Evolutionary conservation across 805 yeast species (phyloP).

Genomic region (Cyberlindnera xishuangbannaensis): DNA sequence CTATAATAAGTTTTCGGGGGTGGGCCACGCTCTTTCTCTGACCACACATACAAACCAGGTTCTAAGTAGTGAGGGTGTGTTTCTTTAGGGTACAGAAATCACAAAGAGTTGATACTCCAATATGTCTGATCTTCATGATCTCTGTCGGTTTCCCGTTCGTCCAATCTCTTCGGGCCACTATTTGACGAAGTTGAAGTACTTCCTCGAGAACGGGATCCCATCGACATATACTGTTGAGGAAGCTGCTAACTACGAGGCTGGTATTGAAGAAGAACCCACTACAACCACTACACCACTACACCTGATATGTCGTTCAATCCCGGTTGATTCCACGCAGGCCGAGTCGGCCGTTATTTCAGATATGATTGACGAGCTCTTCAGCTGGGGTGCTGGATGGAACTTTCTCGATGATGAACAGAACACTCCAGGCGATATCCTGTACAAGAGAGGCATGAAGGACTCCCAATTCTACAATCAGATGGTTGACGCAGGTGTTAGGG

Average conservation of each 20-base stretch:
- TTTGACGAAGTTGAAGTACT: conserved; percentile 38
- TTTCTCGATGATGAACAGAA: conserved; percentile 62
- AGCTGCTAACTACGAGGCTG: conserved; percentile 51
- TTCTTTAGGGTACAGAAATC: too few relatives aligned
- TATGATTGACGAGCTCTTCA: conserved; percentile 63
- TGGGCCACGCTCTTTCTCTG: too few relatives aligned
- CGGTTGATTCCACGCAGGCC: conserved; percentile 31
- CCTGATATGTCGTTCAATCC: conserved; percentile 50
- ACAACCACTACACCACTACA: conserved; percentile 80
- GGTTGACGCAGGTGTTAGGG: conserved; percentile 85
- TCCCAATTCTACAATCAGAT: conserved; percentile 40
- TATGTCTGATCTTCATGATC: conserved; percentile 72
- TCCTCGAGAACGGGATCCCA: conserved; percentile 63
- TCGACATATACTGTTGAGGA: conserved; percentile 81
- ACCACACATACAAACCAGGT: too few relatives aligned
- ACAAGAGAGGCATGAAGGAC: conserved; percentile 40
- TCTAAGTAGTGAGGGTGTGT: too few relatives aligned
- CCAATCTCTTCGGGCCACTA: conserved; percentile 44
- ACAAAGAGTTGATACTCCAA: too few relatives aligned
- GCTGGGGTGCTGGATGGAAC: conserved; percentile 93
- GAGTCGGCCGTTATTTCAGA: conserved; percentile 41
- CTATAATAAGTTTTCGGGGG: too few relatives aligned
- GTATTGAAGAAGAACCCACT: conserved; percentile 28
- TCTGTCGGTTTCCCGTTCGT: conserved; percentile 43
- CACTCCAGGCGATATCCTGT: conserved; percentile 81